These are phyloP conservation scores for Antarctomyces pellizariae DNA, from an alignment of 495 filamentous ascomycete species.

Conservation along the genomic window DNA sequence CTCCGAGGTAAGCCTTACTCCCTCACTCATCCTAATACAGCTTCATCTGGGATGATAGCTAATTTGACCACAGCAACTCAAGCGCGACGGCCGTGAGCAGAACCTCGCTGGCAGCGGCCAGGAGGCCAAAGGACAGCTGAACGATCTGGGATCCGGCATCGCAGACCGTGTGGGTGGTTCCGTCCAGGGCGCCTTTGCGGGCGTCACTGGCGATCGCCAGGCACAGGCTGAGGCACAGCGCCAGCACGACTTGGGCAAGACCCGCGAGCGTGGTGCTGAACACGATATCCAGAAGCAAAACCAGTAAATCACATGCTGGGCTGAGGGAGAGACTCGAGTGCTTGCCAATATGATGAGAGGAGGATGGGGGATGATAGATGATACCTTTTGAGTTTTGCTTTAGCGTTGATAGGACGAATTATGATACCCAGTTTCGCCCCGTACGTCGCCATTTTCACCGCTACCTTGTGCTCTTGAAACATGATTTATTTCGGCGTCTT, in stretches of 20 bases:
- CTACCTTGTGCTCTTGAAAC: too few relatives aligned
- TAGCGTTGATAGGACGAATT: too few relatives aligned
- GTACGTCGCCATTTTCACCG: too few relatives aligned
- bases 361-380: too few relatives aligned
- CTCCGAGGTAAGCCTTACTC: conserved; percentile 26
- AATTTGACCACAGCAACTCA: conserved; percentile 25
- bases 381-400: too few relatives aligned
- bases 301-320: too few relatives aligned
- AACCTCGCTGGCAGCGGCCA: conserved; percentile 58
- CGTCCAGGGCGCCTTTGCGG: conserved; percentile 42
- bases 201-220: conserved; percentile 43
- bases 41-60: background rate
- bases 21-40: background rate
- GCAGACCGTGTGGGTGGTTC: conserved; percentile 49
- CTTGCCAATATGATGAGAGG: too few relatives aligned
- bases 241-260: conserved; percentile 72
- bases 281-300: conserved; percentile 51
- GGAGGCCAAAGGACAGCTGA: conserved; percentile 68
- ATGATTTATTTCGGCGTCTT: too few relatives aligned
- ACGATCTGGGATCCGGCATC: conserved; percentile 47
- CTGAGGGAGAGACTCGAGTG: too few relatives aligned
- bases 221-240: conserved; percentile 34
- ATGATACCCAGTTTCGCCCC: too few relatives aligned
- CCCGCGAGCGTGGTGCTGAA: conserved; percentile 64
- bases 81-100: conserved; percentile 49